Percentiles rank a stretch among this genome's conserved stretches.
Evolutionary conservation across 169 alveolate species (phyloP).

Genomic region (Perkinsus marinus): DNA sequence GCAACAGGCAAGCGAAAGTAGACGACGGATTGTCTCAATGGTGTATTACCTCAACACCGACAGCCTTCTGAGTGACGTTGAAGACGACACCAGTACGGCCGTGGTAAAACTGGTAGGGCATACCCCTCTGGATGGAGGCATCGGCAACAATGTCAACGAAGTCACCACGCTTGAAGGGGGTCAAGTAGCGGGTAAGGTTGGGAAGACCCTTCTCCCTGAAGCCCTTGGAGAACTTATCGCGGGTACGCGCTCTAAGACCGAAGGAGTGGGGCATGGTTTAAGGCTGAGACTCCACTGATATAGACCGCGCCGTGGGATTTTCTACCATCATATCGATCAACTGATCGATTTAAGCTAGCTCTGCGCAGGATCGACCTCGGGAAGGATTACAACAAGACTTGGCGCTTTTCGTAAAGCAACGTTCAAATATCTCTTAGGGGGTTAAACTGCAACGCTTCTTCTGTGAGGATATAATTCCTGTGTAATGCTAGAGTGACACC

Average conservation of each 20-base stretch:
- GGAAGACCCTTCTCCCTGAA: constrained; percentile 88
- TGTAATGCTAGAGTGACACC: too few relatives aligned
- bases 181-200: constrained; percentile 78
- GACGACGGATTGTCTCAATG: not conserved
- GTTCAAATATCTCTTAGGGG: not conserved
- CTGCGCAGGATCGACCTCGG: not conserved
- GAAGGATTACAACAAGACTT: too few relatives aligned
- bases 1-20: not conserved
- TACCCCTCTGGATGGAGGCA: constrained; percentile 92
- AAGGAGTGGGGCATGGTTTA: constrained; percentile 49
- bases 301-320: not conserved
- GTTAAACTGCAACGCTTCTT: too few relatives aligned
- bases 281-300: not conserved
- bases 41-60: constrained; percentile 75
- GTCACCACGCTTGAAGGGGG: constrained; percentile 82
- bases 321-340: not conserved
- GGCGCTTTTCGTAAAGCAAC: too few relatives aligned
- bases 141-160: constrained; percentile 92
- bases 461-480: too few relatives aligned
- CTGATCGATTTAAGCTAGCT: not conserved
- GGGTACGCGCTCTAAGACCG: constrained; percentile 96
- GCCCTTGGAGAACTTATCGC: constrained; percentile 90
- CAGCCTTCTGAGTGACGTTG: constrained; percentile 86
- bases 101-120: constrained; percentile 96
- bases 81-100: constrained; percentile 97